Evolutionary conservation across 2,329 filamentous ascomycete genomes (phyloP).

Genomic region (Ilyonectria mors-panacis): DNA sequence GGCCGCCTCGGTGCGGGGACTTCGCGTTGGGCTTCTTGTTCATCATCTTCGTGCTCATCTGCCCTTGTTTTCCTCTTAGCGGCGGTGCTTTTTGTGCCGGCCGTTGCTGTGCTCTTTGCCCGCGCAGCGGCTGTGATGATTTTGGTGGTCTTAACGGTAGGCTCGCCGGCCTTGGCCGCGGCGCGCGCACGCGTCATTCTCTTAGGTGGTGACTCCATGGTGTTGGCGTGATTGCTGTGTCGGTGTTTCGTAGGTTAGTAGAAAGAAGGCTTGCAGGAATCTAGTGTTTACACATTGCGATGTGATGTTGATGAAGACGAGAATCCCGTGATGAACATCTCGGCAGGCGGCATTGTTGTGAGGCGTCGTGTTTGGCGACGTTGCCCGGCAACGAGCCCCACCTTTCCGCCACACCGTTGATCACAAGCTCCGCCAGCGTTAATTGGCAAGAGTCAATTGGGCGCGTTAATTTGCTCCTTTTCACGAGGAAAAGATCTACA

Average conservation of each 20-base stretch:
- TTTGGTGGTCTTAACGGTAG: slow-evolving; percentile 58
- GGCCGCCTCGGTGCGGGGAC: slow-evolving; percentile 55
- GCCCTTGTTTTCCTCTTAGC: slow-evolving; percentile 67
- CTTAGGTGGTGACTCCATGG: slow-evolving; percentile 73
- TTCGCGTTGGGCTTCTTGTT: slow-evolving; percentile 54
- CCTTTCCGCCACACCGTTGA: slow-evolving; percentile 37
- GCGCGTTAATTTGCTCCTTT: not conserved
- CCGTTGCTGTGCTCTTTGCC: slow-evolving; percentile 58
- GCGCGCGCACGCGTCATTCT: slow-evolving; percentile 69
- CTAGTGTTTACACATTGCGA: slow-evolving; percentile 46
- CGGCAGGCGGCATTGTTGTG: slow-evolving; percentile 40
- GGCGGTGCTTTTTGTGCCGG: slow-evolving; percentile 53
- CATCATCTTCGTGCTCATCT: slow-evolving; percentile 68
- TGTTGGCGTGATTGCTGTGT: slow-evolving; percentile 41
- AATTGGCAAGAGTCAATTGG: not conserved
- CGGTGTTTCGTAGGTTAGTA: slow-evolving; percentile 43
- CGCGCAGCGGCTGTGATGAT: slow-evolving; percentile 65
- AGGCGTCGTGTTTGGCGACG: slow-evolving; percentile 42
- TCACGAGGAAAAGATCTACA: not conserved
- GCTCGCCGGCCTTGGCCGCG: slow-evolving; percentile 59
- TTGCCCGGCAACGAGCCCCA: slow-evolving; percentile 47
- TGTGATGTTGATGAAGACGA: slow-evolving; percentile 39
- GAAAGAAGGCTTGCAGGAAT: slow-evolving; percentile 31
- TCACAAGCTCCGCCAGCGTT: slow-evolving; percentile 37
- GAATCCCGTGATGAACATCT: not conserved